Conservation (phyloP, 352 stramenopile genomes). For the Phytopythium ostracodes region DNA sequence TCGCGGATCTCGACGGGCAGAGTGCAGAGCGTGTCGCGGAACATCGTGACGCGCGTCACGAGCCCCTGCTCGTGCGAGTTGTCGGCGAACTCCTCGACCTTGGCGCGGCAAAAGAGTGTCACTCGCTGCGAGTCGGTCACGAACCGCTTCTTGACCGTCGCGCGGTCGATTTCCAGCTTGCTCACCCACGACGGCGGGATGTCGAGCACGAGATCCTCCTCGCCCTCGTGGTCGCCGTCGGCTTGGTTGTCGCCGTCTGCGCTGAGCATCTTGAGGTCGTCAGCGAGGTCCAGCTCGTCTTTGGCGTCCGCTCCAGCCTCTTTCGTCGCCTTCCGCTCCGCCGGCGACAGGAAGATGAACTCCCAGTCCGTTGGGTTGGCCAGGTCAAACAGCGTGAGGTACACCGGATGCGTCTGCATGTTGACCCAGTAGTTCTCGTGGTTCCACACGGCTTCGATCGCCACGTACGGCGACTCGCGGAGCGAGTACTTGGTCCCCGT, state of each 20-base stretch:
- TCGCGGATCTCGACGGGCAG: constrained; percentile 88
- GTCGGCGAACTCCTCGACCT: constrained; percentile 93
- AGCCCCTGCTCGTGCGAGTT: constrained; percentile 87
- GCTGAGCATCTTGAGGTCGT: constrained; percentile 55
- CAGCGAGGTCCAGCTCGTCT: constrained; percentile 40
- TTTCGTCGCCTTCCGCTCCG: constrained; percentile 57
- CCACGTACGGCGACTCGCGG: constrained; percentile 75
- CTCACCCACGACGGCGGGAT: constrained; percentile 83
- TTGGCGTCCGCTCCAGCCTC: constrained; percentile 45
- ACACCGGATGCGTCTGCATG: constrained; percentile 80
- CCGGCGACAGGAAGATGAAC: constrained; percentile 85
- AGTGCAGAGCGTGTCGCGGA: constrained; percentile 69
- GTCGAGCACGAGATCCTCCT: constrained; percentile 75
- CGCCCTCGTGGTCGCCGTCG: constrained; percentile 36
- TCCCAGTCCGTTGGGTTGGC: constrained; percentile 87
- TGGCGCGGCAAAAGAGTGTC: constrained; percentile 87
- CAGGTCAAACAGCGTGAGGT: constrained; percentile 80
- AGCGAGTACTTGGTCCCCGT: constrained; percentile 87
- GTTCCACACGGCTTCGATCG: constrained; percentile 91
- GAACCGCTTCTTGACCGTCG: constrained; percentile 82
- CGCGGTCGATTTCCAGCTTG: constrained; percentile 68
- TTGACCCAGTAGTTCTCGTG: constrained; percentile 96
- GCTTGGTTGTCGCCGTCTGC: constrained; percentile 54
- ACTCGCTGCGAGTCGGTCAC: constrained; percentile 81
- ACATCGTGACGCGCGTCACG: constrained; percentile 81